Evolutionary conservation across 768 basidiomycete species (phyloP).

Genomic region (Cyclocybe aegerita): DNA sequence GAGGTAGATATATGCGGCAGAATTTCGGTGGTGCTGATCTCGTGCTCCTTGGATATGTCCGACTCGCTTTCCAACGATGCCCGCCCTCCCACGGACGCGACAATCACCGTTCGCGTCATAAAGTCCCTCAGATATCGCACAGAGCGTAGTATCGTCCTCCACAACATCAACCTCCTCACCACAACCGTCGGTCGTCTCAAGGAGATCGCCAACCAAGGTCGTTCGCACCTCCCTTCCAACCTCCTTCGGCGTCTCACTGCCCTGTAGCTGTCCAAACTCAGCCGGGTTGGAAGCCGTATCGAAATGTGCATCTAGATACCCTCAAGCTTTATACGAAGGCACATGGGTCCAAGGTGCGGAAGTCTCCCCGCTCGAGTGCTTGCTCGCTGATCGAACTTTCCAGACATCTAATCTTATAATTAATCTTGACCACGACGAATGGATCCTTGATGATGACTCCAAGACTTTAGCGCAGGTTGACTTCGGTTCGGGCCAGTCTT

Average conservation of each 20-base stretch:
- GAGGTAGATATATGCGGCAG: conserved; percentile 9
- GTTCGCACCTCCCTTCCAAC: conserved; percentile 5
- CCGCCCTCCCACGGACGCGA: conserved; percentile 71
- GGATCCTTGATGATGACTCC: conserved; percentile 75
- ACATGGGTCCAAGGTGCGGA: conserved; percentile 84
- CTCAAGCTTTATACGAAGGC: conserved; percentile 93
- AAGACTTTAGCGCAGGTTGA: conserved; percentile 68
- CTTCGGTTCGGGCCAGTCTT: conserved; percentile 58
- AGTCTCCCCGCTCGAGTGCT: conserved; percentile 5
- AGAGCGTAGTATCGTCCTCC: conserved; percentile 83
- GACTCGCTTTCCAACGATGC: conserved; percentile 61
- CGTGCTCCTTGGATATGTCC: conserved; percentile 7
- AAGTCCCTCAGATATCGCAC: conserved; percentile 95
- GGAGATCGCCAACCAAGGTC: conserved; percentile 67
- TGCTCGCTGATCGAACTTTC: background rate
- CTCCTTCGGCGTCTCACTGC: conserved; percentile 4
- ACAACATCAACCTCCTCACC: conserved; percentile 72
- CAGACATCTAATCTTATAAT: conserved; percentile 98
- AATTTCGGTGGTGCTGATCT: conserved; percentile 6
- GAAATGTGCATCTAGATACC: conserved; percentile 74
- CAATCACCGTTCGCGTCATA: conserved; percentile 88
- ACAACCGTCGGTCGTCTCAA: conserved; percentile 83
- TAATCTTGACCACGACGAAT: conserved; percentile 94
- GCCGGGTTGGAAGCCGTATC: conserved; percentile 88
- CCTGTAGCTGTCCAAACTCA: conserved; percentile 66